Evolutionary conservation across 345 rosid species (phyloP).

Genomic region (Syzygium jambos): DNA sequence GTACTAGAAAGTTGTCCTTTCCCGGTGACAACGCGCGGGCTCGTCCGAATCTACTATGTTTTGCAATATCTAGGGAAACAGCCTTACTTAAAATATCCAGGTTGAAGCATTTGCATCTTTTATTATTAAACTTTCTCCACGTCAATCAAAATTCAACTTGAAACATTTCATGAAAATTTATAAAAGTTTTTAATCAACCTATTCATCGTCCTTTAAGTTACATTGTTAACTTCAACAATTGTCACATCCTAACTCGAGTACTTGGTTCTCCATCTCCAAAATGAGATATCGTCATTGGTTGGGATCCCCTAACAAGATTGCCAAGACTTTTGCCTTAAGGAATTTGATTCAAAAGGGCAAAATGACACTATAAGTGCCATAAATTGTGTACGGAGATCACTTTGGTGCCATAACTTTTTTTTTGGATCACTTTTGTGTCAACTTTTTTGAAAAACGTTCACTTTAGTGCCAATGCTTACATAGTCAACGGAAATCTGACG

Average conservation of each 20-base stretch:
- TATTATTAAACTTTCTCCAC: no score
- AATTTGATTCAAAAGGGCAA: not conserved
- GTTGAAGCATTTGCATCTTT: not conserved
- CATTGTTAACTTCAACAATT: not conserved
- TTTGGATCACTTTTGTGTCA: no score
- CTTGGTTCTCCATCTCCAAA: not conserved
- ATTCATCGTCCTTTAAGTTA: not conserved
- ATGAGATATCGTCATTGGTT: not conserved
- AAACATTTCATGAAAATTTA: not conserved
- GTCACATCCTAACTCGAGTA: not conserved
- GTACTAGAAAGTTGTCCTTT: not conserved
- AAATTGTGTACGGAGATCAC: no score
- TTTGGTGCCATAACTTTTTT: no score
- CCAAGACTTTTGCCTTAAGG: not conserved
- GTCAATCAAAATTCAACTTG: not conserved
- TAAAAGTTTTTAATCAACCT: no score
- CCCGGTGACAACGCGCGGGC: not conserved
- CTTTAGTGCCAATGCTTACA: no score
- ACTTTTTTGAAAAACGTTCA: no score
- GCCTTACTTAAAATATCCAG: no score
- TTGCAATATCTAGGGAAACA: not conserved
- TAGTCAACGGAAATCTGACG: no score
- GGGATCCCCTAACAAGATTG: not conserved
- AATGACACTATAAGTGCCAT: no score
- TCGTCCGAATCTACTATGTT: not conserved